Evolutionary conservation across 2,329 filamentous ascomycete genomes (phyloP), one percentile per base, ranked within the genome.

Genomic region (Penicillium sp.): DNA sequence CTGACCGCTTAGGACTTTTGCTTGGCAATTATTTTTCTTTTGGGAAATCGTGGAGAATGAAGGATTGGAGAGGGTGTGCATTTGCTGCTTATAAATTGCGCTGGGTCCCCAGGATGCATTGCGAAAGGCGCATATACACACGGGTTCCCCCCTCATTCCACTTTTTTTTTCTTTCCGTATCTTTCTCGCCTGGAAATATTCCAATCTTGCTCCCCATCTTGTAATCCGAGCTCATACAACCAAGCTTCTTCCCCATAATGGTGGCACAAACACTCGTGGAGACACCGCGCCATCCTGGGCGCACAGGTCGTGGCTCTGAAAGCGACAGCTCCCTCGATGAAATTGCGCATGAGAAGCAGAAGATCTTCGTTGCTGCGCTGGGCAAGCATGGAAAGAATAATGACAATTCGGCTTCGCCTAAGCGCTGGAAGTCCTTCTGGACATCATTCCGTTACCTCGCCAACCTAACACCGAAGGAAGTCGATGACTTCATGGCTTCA

Each of bases 401-500:
- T 11, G 75, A 79, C 59, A 77, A 77, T 16, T 75, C 79, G 2
- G 78, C 74, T 7, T 76, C 76, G 3, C 71, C 79, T 3, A 79
- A 79, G 58, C 75, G 80, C 34, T 73, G 77, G 67, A 80, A 77
- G 69, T 81, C 76, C 1, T 81, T 83, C 55, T 71, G 78, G 67
- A 72, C 71, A 47, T 75, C 81, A 4, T 82, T 82, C 71, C 78
- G 76, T 57, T 79, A 80, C 62, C 73, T 83, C 37, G 71, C 72
- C 55, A 73, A 79, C 60, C 70, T 83, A 48, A 79, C 73, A 0
- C 76, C 78, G 7, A 76, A 81, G 64, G 70, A 83, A 56, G 79
- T 83, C 3, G 78, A 82, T 51, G 80, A 81, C 57, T 83, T 80
- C 66, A 83, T 83, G 80, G 78, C 78, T 2, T 83, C 80, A 5